Percentiles rank a stretch among this genome's conserved stretches.
phyloP scores from a whole-genome alignment of 192 early-diverging fungal genomes.

The Backusella macrospora region DNA sequence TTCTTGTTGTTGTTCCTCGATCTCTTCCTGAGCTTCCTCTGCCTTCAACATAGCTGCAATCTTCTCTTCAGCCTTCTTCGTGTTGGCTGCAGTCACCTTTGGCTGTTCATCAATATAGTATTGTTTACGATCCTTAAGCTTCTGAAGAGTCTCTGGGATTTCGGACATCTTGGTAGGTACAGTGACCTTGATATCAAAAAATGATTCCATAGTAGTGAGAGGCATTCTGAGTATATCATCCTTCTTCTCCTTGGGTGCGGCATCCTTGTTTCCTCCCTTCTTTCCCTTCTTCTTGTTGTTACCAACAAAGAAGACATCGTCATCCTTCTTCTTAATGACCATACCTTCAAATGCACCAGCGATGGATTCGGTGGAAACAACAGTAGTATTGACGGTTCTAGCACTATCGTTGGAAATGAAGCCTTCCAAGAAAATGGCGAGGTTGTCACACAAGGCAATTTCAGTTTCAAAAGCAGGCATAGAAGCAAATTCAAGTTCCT shows the following conservation, averaged over 20 bases:
- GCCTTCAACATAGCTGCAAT: constrained; percentile 64
- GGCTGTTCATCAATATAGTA: constrained; percentile 80
- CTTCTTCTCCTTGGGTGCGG: constrained; percentile 52
- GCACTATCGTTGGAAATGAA: constrained; percentile 18
- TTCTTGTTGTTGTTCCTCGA: no score
- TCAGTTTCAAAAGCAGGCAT: constrained; percentile 86
- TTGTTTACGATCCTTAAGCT: constrained; percentile 68
- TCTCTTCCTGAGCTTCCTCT: constrained; percentile 4
- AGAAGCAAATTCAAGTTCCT: constrained; percentile 85
- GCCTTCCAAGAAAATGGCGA: constrained; percentile 74
- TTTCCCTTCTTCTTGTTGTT: constrained; percentile 40
- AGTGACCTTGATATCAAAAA: constrained; percentile 78
- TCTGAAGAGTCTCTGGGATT: constrained; percentile 70
- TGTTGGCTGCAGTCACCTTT: constrained; percentile 81
- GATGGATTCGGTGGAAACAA: constrained; percentile 39
- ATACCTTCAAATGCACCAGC: constrained; percentile 75
- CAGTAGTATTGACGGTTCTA: constrained; percentile 26
- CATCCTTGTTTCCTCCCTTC: constrained; percentile 66
- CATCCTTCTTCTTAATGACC: constrained; percentile 74
- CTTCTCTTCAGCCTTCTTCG: constrained; percentile 84
- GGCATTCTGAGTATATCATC: constrained; percentile 63
- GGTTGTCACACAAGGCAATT: constrained; percentile 79
- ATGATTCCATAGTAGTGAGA: constrained; percentile 77
- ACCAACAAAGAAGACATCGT: constrained; percentile 81
- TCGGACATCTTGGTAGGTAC: constrained; percentile 74